Base-by-base conservation (phyloP, 208 protist species). In the Wallacemonas collosoma region DNA sequence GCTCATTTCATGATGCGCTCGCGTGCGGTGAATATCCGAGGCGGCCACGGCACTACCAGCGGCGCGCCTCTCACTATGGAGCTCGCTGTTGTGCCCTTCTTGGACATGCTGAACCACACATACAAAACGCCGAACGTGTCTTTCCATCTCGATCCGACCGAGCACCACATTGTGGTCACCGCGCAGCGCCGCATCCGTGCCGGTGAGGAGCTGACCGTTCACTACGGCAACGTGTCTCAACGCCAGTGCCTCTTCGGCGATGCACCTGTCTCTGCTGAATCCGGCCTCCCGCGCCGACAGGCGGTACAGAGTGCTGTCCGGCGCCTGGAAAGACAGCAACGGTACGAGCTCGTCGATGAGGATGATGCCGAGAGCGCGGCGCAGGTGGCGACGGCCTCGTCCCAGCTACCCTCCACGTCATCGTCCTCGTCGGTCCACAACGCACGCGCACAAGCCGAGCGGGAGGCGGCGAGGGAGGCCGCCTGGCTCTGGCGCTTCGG, bases 1-100 rank as follows among this genome's bases (percentile, higher is more conserved):
- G 82, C 89, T 4, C 93, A 97, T 76, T 97, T 95, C 65, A 94
- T 93, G 87, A 67, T 92, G 57, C 88, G 93, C 51, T 97, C 93
- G 3, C 82, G 93, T 45, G 78, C 80, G 1, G 76, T 95, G 43
- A 93, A 94, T 71, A 39, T 94, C 43, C 54, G 79, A n/a, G 70
- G 47, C n/a, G 36, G 53, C 41, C 53, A 66, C 4, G n/a, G 36
- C n/a, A 15, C 50, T 71, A 73, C 47, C 56, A 61, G 44, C 5
- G 36, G 56, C 1, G 63, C 67, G 2, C 44, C 50, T 6, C 51
- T 74, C n/a, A 47, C 68, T 8, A 71, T 77, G 50, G 54, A 64
- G 48, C 48, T 92, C 8, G 78, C 85, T 1, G 45, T 97, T 9
- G 73, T 97, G 11, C 93, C 93, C 4, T 89, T 95, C 39, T 62